Base-by-base conservation (phyloP, 1,139 yeast genomes). In the Geotrichum citri-aurantii region DNA sequence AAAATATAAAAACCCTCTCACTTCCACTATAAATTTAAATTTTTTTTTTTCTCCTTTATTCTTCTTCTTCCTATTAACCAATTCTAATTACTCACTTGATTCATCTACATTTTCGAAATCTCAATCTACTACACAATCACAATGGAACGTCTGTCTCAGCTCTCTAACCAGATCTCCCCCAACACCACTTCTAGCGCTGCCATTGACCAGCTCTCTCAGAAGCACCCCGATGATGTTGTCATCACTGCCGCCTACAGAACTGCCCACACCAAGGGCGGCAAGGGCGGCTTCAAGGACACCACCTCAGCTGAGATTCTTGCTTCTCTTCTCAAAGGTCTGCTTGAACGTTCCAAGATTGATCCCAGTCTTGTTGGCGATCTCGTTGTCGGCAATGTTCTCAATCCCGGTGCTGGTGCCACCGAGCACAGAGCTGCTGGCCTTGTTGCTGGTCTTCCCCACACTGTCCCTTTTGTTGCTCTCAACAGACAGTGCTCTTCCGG, bases 401-500 rank as follows among this genome's bases (percentile, higher is more conserved):
- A 90, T 75, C 81, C 82, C 59, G 97, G 96, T 61, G 95, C 96
- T 50, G 97, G 97, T 69, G 95, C 92, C 60, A 85, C 86, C 61
- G 97, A 90, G 75, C 96, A 89, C 75, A 81, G 76, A 70, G 97
- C 96, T 56, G 97, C 91, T 47, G 78, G 79, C 62, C 76, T 87
- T 48, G 88, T 84, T 12, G 89, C 88, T 3, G 95, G 95, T 14
- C 77, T 86, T 51, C 91, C 91, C 24, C 75, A 81, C 65, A 75
- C 84, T 8, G 80, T 86, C 33, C 92, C 96, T 14, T 88, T 92
- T 66, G 77, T 84, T 66, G 93, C 96, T 31, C 69, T 92, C 65
- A 92, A 92, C 79, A 84, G 98, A 76, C 97, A 90, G 75, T 92
- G 98, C 75, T 89, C 97, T 10, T 88, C 96, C 2, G 97, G 97